Evolutionary conservation across 768 basidiomycete genomes (phyloP).

Genomic region (Pleurotus ostreatus): DNA sequence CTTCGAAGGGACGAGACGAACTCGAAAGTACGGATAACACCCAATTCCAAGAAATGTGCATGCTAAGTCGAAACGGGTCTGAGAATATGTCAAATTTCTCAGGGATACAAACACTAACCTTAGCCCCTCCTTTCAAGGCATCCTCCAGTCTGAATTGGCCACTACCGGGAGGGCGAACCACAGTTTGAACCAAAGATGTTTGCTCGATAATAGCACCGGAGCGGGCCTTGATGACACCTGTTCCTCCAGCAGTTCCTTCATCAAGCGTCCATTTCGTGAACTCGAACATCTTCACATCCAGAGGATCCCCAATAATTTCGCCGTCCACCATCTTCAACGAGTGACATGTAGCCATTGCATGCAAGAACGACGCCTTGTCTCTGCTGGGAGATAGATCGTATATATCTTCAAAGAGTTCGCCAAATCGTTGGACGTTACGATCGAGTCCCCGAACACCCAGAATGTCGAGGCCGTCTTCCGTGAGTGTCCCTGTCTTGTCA

Average conservation of each 20-base stretch:
- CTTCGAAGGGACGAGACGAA: slow-evolving; percentile 90
- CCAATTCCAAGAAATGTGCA: slow-evolving; percentile 94
- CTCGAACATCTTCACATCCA: slow-evolving; percentile 97
- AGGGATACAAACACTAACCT: slow-evolving; percentile 40
- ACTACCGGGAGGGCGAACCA: slow-evolving; percentile 94
- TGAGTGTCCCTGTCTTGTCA: slow-evolving; percentile 98
- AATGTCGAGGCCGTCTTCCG: slow-evolving; percentile 96
- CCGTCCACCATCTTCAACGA: slow-evolving; percentile 88
- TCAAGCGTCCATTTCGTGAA: slow-evolving; percentile 96
- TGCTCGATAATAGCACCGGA: slow-evolving; percentile 61
- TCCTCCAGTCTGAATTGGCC: slow-evolving; percentile 89
- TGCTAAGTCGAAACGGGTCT: slow-evolving; percentile 46
- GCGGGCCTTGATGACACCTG: slow-evolving; percentile 65
- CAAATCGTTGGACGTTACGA: slow-evolving; percentile 71
- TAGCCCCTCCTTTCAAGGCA: slow-evolving; percentile 79
- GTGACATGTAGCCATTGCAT: slow-evolving; percentile 95
- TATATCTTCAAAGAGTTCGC: slow-evolving; percentile 84
- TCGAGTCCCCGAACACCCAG: slow-evolving; percentile 89
- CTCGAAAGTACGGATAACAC: slow-evolving; percentile 94
- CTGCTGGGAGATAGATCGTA: slow-evolving; percentile 73
- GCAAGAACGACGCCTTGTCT: slow-evolving; percentile 80
- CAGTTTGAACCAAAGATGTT: slow-evolving; percentile 89
- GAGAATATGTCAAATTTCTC: background rate
- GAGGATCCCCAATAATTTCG: slow-evolving; percentile 88
- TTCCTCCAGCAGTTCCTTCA: slow-evolving; percentile 76